Conservation (phyloP, 306 rosid species). For the Vicia sativa region DNA sequence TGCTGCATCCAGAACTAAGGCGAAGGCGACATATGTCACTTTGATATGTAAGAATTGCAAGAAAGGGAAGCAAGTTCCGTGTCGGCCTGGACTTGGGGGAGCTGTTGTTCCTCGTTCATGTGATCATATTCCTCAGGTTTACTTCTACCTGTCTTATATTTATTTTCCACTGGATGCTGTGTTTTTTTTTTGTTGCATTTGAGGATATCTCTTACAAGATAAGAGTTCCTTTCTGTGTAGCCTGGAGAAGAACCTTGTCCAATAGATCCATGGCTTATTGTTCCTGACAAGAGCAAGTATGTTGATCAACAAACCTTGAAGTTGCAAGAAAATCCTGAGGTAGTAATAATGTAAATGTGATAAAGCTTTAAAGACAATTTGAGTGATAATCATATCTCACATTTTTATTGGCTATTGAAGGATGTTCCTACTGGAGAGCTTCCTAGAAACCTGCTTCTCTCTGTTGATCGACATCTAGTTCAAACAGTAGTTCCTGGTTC, state of each 20-base stretch:
- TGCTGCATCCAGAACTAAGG: slow-evolving; percentile 96
- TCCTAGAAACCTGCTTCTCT: slow-evolving; percentile 94
- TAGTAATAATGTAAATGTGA: slow-evolving; percentile 33
- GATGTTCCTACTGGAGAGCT: slow-evolving; percentile 99
- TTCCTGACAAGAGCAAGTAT: slow-evolving; percentile 90
- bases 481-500: slow-evolving; percentile 97
- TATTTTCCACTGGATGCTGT: neutral
- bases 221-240: slow-evolving; percentile 46
- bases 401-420: slow-evolving; percentile 53
- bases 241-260: slow-evolving; percentile 98
- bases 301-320: slow-evolving; percentile 97
- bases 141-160: neutral
- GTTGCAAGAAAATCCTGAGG: slow-evolving; percentile 98
- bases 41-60: slow-evolving; percentile 86
- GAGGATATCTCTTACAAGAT: slow-evolving; percentile 8
- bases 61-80: slow-evolving; percentile 77
- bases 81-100: slow-evolving; percentile 98
- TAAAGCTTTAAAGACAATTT: neutral
- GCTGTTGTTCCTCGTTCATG: slow-evolving; percentile 97
- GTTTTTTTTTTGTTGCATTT: slow-evolving; percentile 1
- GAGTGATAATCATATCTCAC: slow-evolving; percentile 21
- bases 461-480: slow-evolving; percentile 96
- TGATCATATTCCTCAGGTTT: slow-evolving; percentile 91
- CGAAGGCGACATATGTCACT: slow-evolving; percentile 94
- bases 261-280: slow-evolving; percentile 93